Conservation (phyloP, 2,329 filamentous ascomycete genomes). For the Balansia obtecta region DNA sequence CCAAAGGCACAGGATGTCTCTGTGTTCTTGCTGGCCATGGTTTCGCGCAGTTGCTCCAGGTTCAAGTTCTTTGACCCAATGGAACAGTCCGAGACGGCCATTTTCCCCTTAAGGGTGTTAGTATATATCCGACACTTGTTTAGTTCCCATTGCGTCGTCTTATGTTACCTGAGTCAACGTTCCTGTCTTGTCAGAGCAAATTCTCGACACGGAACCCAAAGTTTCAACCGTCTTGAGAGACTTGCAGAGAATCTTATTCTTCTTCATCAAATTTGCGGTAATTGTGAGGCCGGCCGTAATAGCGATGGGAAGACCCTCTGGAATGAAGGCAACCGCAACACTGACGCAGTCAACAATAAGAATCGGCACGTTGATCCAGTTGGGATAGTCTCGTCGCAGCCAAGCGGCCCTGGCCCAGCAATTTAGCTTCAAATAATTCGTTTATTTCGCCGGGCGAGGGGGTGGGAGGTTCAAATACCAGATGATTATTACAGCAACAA, state of each 20-base stretch:
- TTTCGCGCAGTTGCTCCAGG: slow-evolving; percentile 36
- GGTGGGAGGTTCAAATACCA: slow-evolving; percentile 47
- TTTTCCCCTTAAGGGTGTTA: slow-evolving; percentile 41
- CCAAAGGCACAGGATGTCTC: slow-evolving; percentile 25
- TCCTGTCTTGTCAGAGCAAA: slow-evolving; percentile 69
- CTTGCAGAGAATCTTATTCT: slow-evolving; percentile 69
- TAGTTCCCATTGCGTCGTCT: neutral
- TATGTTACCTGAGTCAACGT: slow-evolving; percentile 43
- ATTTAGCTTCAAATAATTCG: neutral
- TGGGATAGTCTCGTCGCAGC: slow-evolving; percentile 52
- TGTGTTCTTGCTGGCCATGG: slow-evolving; percentile 14
- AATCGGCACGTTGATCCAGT: slow-evolving; percentile 59
- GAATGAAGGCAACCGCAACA: slow-evolving; percentile 64
- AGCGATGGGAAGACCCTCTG: slow-evolving; percentile 60
- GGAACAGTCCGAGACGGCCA: slow-evolving; percentile 59
- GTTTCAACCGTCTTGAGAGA: slow-evolving; percentile 70
- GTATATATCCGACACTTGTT: neutral
- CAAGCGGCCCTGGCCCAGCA: slow-evolving; percentile 45
- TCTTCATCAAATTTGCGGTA: slow-evolving; percentile 62
- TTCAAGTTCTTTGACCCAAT: slow-evolving; percentile 39
- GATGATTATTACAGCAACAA: slow-evolving; percentile 50
- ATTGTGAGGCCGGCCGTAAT: slow-evolving; percentile 62
- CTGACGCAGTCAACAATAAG: slow-evolving; percentile 64
- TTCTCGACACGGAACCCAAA: slow-evolving; percentile 57
- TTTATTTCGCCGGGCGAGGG: too few species aligned